Evolutionary conservation across 306 rosid genomes (phyloP).

Genomic region (Prunus salicina): DNA sequence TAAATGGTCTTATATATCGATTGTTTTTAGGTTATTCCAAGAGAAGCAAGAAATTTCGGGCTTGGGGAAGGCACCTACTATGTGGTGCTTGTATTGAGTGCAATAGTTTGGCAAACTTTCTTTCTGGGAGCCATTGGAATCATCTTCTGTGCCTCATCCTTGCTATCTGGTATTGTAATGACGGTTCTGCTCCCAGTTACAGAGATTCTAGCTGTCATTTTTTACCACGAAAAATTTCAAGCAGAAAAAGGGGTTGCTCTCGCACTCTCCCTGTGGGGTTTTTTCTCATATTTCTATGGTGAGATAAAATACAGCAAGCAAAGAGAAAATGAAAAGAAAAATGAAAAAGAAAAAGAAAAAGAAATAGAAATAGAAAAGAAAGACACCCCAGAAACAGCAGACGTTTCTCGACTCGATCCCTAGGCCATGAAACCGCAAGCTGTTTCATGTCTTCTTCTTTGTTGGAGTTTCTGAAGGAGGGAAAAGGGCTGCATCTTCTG

Average conservation of each 20-base stretch:
- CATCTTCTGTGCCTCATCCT: conserved; percentile 50
- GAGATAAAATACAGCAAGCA: conserved; percentile 37
- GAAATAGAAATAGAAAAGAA: background rate
- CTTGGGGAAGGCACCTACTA: conserved; percentile 50
- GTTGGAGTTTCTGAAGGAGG: background rate
- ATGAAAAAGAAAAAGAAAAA: background rate
- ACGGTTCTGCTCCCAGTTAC: conserved; percentile 42
- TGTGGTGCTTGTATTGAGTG: conserved; percentile 33
- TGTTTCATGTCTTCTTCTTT: background rate
- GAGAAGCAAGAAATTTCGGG: conserved; percentile 42
- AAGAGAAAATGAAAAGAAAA: background rate
- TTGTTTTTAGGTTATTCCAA: conserved; percentile 36
- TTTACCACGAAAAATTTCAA: conserved; percentile 43
- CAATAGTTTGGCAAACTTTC: conserved; percentile 51
- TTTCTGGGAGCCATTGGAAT: conserved; percentile 56
- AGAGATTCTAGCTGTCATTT: conserved; percentile 43
- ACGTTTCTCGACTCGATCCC: conserved; percentile 7
- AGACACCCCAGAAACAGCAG: background rate
- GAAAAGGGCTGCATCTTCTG: background rate
- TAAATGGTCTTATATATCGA: background rate
- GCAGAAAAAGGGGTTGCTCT: conserved; percentile 52
- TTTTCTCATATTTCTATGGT: conserved; percentile 56
- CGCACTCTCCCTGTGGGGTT: conserved; percentile 49
- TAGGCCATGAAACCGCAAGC: background rate
- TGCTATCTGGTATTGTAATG: conserved; percentile 42